A percentile compares a stretch with the other conserved stretches of the same genome.
These are phyloP conservation scores for Nicotiana otophora DNA, from an alignment of 257 asterid species.

Conservation along the genomic window DNA sequence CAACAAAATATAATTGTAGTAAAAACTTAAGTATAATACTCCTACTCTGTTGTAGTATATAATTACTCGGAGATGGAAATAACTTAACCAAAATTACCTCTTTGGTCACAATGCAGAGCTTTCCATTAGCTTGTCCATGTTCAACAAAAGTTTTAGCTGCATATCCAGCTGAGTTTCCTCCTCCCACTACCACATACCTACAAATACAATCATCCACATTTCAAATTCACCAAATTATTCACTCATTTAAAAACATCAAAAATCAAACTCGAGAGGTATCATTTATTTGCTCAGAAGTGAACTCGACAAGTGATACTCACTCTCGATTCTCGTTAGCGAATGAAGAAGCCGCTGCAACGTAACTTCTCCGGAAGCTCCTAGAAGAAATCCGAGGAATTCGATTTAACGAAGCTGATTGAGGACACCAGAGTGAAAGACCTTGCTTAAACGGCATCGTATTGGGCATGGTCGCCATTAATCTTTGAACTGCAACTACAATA, in stretches of 20 bases:
- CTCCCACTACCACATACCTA: slow-evolving; percentile 90
- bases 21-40: not conserved
- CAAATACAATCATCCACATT: not conserved
- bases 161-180: slow-evolving; percentile 95
- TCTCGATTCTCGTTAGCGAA: slow-evolving; percentile 85
- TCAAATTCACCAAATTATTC: not conserved
- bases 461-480: slow-evolving; percentile 44
- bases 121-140: slow-evolving; percentile 84
- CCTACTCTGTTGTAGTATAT: not conserved
- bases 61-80: not conserved
- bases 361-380: slow-evolving; percentile 45
- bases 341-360: slow-evolving; percentile 60
- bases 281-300: not conserved
- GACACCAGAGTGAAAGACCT: slow-evolving; percentile 59
- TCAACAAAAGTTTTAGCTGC: slow-evolving; percentile 88
- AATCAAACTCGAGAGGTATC: not conserved
- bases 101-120: slow-evolving; percentile 85
- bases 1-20: not conserved
- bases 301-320: slow-evolving; percentile 26
- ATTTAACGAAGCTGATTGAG: slow-evolving; percentile 43
- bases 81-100: slow-evolving; percentile 42
- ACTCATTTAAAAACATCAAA: not conserved
- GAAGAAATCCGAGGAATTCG: slow-evolving; percentile 34
- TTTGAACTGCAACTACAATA: slow-evolving; percentile 26
- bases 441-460: slow-evolving; percentile 54